Evolutionary conservation across 169 alveolate genomes (phyloP), one percentile per base, ranked within the genome.

Genomic region (Plasmodium adleri): DNA sequence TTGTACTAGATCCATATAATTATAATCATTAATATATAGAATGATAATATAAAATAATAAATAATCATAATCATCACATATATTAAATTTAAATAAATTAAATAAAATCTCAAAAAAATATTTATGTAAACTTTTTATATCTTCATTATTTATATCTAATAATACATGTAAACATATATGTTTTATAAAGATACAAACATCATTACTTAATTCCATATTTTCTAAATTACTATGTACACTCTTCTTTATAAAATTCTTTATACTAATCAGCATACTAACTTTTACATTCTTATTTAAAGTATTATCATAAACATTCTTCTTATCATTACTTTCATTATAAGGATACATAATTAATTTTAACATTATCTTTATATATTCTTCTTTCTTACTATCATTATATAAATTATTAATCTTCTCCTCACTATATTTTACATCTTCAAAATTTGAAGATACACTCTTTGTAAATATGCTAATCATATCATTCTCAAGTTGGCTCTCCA

Each of bases 141-240:
- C 90, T 67, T 80, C 80, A 47, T 80, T 80, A 13, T 22, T 62
- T 45, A 28, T 72, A 26, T 80, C 90, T 39, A 80, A 72, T 5
- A 80, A 60, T n/a, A 67, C 10, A 72, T 80, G 90, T 58, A 80
- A 22, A 59, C 90, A 80, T n/a, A 80, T 52, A 24, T 80, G 90
- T 12, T 80, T 80, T 17, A 80, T 67, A 47, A 66, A 20, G 5
- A 80, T 80, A 45, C 90, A 67, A 22, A 80, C 7, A 47, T 67
- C 90, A 9, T 24, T 39, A 28, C 90, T 80, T 8, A 80, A n/a
- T 54, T 67, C 72, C 26, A 80, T 43, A 15, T 15, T 49, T 13
- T 80, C 90, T 39, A 80, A 32, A n/a, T 67, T 80, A 67, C 90
- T 80, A 59, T 80, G 90, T 2, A 80, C 49, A 54, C 73, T 80